phyloP scores from a whole-genome alignment of 805 yeast species.

The Pichia cabralensis region DNA sequence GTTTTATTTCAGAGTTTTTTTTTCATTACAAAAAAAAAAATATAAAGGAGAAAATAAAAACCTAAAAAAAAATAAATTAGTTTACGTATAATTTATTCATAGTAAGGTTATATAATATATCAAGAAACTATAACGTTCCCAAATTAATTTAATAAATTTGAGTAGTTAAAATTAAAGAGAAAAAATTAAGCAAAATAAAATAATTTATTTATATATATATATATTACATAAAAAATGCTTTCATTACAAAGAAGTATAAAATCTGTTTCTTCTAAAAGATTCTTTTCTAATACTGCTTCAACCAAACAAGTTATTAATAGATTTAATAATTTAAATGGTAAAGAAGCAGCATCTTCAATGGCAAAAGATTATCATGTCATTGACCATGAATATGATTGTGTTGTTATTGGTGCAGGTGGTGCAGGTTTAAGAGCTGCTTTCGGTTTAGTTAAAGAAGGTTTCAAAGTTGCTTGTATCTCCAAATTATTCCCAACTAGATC shows the following conservation, averaged over 20 bases:
- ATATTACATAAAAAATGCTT: conserved; percentile 16
- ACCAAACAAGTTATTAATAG: conserved; percentile 26
- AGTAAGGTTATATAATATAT: too few relatives aligned
- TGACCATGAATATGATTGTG: conserved; percentile 97
- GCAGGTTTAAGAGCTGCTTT: conserved; percentile 98
- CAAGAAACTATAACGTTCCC: too few relatives aligned
- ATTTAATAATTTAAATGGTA: conserved; percentile 35
- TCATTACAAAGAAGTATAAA: conserved; percentile 17
- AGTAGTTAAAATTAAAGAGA: too few relatives aligned
- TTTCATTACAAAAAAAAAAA: too few relatives aligned
- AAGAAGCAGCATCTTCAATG: conserved; percentile 43
- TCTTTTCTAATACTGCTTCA: conserved; percentile 22
- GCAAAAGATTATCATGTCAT: conserved; percentile 77
- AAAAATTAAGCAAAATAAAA: too few relatives aligned
- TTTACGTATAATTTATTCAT: too few relatives aligned
- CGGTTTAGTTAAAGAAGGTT: conserved; percentile 94
- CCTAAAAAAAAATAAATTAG: too few relatives aligned
- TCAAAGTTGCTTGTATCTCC: conserved; percentile 94
- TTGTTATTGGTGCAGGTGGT: conserved; percentile 98
- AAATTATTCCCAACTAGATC: conserved; percentile 97
- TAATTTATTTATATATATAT: too few relatives aligned
- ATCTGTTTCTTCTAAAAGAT: conserved; percentile 16
- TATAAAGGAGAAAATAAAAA: too few relatives aligned
- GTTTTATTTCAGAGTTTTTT: too few relatives aligned
- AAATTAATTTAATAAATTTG: too few relatives aligned